Percentiles rank a stretch among this genome's conserved stretches.
These are phyloP conservation scores for Biscogniauxia sp. DNA, from an alignment of 2,329 filamentous ascomycete genomes.

Conservation along the genomic window DNA sequence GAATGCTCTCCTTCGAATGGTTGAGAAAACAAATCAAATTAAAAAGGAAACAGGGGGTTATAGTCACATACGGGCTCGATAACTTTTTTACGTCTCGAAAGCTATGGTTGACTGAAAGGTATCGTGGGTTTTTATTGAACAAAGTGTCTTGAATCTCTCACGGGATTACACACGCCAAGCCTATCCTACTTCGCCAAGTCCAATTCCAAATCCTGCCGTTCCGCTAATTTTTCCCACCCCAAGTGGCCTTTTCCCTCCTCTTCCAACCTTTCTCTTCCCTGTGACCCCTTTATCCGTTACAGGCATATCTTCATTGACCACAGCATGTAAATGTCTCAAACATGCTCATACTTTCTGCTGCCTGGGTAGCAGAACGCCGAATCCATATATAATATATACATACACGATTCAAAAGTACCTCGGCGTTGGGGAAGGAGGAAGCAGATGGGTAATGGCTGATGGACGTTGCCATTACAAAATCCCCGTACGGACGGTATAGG, in stretches of 20 bases:
- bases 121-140: background rate
- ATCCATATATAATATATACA: slow-evolving; percentile 20
- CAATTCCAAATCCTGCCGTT: slow-evolving; percentile 7
- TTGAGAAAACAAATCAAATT: too few species aligned
- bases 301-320: slow-evolving; percentile 13
- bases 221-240: slow-evolving; percentile 3
- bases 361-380: slow-evolving; percentile 13
- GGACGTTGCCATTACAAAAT: slow-evolving; percentile 12
- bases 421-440: slow-evolving; percentile 3
- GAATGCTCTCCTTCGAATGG: too few species aligned
- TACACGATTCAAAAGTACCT: slow-evolving; percentile 9
- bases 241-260: slow-evolving; percentile 3
- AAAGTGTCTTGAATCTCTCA: background rate
- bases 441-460: slow-evolving; percentile 5
- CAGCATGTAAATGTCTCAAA: slow-evolving; percentile 13
- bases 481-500: background rate
- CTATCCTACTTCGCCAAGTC: slow-evolving; percentile 3
- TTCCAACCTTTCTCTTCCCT: slow-evolving; percentile 4
- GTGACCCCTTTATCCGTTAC: slow-evolving; percentile 4
- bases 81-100: background rate
- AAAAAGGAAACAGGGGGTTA: background rate
- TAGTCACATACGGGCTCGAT: too few species aligned
- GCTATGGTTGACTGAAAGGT: background rate
- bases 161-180: background rate
- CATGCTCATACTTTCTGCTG: slow-evolving; percentile 8